phyloP scores from a whole-genome alignment of 257 asterid species.

The Solanum sitiens region DNA sequence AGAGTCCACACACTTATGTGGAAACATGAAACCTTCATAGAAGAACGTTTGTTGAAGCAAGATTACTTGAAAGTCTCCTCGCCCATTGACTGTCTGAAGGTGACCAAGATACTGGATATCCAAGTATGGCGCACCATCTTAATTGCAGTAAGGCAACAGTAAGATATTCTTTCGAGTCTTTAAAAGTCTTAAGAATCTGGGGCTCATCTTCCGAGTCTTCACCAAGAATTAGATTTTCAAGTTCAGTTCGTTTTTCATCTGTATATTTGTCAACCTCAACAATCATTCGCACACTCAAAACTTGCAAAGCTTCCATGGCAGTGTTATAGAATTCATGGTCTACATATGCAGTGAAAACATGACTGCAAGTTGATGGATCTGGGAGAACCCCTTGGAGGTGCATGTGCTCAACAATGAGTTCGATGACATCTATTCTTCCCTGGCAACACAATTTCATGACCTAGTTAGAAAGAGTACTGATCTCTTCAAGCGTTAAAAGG shows the following conservation, averaged over 20 bases:
- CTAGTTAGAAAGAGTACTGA: not conserved
- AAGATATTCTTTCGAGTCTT: conserved; percentile 27
- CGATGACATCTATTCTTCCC: conserved; percentile 73
- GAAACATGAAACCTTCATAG: not conserved
- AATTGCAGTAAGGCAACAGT: conserved; percentile 50
- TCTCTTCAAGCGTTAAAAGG: not conserved
- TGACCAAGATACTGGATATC: conserved; percentile 41
- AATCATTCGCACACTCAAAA: conserved; percentile 73
- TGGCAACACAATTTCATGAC: conserved; percentile 16
- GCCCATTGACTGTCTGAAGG: conserved; percentile 70
- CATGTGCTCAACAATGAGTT: conserved; percentile 63
- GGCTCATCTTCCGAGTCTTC: conserved; percentile 42
- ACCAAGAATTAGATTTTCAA: conserved; percentile 36
- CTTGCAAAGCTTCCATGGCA: conserved; percentile 86
- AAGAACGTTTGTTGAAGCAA: conserved; percentile 17
- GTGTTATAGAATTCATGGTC: conserved; percentile 41
- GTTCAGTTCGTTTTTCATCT: conserved; percentile 32
- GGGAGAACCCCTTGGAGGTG: conserved; percentile 63
- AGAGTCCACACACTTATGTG: not conserved
- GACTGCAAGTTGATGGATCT: conserved; percentile 64
- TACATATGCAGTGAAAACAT: conserved; percentile 57
- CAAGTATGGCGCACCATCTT: conserved; percentile 62
- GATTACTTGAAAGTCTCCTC: conserved; percentile 35
- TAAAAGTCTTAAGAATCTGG: conserved; percentile 34
- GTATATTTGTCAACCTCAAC: conserved; percentile 33